Percentiles rank a stretch among this genome's conserved stretches.
phyloP scores from a whole-genome alignment of 805 yeast species.

The Ogataea corticis region DNA sequence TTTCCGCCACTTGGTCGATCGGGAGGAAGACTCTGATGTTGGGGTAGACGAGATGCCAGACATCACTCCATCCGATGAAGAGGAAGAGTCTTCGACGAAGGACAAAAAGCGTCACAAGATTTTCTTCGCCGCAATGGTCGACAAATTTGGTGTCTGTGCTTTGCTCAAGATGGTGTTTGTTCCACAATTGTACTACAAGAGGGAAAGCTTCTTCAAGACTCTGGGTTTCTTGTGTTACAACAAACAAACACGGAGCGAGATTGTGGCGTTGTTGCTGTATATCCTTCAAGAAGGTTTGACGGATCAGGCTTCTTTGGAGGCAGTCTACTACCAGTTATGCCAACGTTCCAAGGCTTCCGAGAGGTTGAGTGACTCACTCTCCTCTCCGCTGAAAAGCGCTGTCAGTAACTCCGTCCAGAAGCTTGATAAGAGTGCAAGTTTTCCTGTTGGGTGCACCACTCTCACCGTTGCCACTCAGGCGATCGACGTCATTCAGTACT shows the following conservation, averaged over 20 bases:
- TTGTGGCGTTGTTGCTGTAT: conserved; percentile 64
- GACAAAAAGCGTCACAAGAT: conserved; percentile 37
- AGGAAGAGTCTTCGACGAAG: conserved; percentile 11
- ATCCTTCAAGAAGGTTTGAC: conserved; percentile 74
- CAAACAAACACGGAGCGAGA: conserved; percentile 76
- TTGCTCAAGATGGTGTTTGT: conserved; percentile 68
- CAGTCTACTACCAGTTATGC: conserved; percentile 57
- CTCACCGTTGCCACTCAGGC: conserved; percentile 73
- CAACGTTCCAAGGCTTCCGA: conserved; percentile 40
- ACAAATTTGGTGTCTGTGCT: conserved; percentile 73
- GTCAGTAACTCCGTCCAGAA: conserved; percentile 1
- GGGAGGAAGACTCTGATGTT: conserved; percentile 13
- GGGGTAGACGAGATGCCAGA: conserved; percentile 26
- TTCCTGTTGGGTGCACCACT: conserved; percentile 66
- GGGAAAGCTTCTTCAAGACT: conserved; percentile 65
- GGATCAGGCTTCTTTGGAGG: conserved; percentile 61
- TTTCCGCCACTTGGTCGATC: conserved; percentile 16
- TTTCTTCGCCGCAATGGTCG: conserved; percentile 67
- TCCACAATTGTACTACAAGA: conserved; percentile 63
- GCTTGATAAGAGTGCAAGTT: conserved; percentile 29
- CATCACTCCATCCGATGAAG: conserved; percentile 19
- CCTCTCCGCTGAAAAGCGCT: conserved; percentile 10
- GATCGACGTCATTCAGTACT: conserved; percentile 69
- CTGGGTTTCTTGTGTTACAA: conserved; percentile 68
- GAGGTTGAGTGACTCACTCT: background rate